Conservation (phyloP, 768 basidiomycete species). For the Lactifluus pinguis region DNA sequence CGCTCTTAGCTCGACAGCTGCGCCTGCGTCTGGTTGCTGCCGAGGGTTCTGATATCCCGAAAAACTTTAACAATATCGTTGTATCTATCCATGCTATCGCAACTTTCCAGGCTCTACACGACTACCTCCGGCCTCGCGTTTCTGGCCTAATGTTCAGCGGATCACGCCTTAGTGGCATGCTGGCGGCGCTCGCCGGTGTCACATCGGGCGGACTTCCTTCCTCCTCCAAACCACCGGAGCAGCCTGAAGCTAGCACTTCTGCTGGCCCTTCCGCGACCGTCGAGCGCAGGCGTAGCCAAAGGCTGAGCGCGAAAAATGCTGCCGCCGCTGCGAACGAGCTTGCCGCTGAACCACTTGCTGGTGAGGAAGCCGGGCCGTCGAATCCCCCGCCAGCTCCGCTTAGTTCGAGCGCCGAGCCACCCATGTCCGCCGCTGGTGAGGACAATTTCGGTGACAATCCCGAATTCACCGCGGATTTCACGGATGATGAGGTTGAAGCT, state of each 20-base stretch:
- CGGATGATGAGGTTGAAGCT: constrained; percentile 79
- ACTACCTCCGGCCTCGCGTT: constrained; percentile 88
- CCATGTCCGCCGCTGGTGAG: constrained; percentile 30
- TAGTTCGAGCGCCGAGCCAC: constrained; percentile 21
- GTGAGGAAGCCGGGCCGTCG: constrained; percentile 14
- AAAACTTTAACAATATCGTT: constrained; percentile 79
- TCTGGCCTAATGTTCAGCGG: constrained; percentile 54
- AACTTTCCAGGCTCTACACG: constrained; percentile 93
- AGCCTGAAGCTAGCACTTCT: constrained; percentile 17
- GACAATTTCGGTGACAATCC: constrained; percentile 46
- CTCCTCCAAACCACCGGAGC: constrained; percentile 14
- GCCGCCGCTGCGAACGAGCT: constrained; percentile 19
- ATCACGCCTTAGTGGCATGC: constrained; percentile 75
- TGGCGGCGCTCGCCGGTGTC: constrained; percentile 71
- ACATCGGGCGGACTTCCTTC: constrained; percentile 27
- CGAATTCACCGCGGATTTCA: constrained; percentile 64
- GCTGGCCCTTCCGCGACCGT: constrained; percentile 24
- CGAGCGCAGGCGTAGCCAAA: constrained; percentile 68
- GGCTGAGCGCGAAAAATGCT: constrained; percentile 63
- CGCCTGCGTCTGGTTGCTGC: constrained; percentile 84
- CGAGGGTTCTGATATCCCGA: constrained; percentile 83
- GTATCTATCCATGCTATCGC: constrained; percentile 98
- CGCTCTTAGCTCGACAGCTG: constrained; percentile 85
- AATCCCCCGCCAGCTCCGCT: constrained; percentile 3
- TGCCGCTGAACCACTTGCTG: constrained; percentile 6